Base-by-base conservation (phyloP, 345 rosid genomes). In the Bruguiera gymnorhiza region DNA sequence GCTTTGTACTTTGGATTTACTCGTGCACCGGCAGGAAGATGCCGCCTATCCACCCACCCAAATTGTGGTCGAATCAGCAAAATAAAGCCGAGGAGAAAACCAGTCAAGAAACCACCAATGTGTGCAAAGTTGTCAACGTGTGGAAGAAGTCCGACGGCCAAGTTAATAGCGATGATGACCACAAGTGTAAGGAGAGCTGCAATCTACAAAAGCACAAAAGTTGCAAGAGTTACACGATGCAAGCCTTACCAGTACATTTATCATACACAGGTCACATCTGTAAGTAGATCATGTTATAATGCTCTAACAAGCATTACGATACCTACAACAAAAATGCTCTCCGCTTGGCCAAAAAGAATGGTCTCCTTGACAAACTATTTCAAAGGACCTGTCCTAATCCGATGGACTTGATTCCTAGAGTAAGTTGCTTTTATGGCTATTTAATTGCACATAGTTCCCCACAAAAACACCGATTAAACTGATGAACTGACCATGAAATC, bases 111-210 rank as follows among this genome's bases (percentile, higher is more conserved):
- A 48, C 99, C 98, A 75, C 99, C 98, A 37, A 85, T 85, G 68
- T 96, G 98, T 0, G 99, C 97, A 66, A 89, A 96, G 82, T 96
- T 96, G 84, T 92, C 98, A 4, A 92, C 96, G 8, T 84, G 88
- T 61, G 99, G 99, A 71, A 96, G 95, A 69, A 96, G 82, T 52
- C 99, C 98, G 3, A 92, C 80, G 5, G 86, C 92, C 78, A 96
- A 79, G 77, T 96, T 92, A 73, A 96, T 62, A 61, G 70, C 80
- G 18, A 86, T 86, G 73, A 96, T 83, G 62, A 89, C 11, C 72
- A 86, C 50, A n/a, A 96, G 86, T 29, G 86, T 83, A 53, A 82
- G 23, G 46, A 96, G 81, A 37, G 98, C 93, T 50, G 96, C 93
- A 56, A 92, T 80, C 98, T 92, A 85, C 87, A 80, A 69, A 8